Evolutionary conservation across 805 yeast species (phyloP).

Genomic region (Kuraishia ogatae): DNA sequence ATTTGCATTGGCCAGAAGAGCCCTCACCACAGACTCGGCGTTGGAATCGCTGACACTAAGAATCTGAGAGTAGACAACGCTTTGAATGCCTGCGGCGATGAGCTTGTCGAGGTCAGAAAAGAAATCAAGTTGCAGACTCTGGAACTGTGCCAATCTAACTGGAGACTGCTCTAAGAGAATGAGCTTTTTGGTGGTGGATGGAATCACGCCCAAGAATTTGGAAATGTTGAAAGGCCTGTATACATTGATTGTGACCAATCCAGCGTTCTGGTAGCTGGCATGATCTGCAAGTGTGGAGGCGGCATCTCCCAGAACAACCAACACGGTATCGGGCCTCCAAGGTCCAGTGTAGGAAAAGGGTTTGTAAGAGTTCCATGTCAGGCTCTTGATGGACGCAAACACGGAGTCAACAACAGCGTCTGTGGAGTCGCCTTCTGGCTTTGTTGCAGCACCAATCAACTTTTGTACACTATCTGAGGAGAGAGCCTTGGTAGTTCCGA

Average conservation of each 20-base stretch:
- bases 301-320: constrained; percentile 59
- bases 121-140: constrained; percentile 58
- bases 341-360: constrained; percentile 36
- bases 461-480: constrained; percentile 4
- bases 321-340: constrained; percentile 34
- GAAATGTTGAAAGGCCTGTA: constrained; percentile 67
- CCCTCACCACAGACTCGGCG: constrained; percentile 32
- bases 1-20: constrained; percentile 43
- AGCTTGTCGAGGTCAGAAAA: constrained; percentile 47
- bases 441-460: constrained; percentile 9
- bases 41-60: constrained; percentile 31
- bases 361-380: constrained; percentile 20
- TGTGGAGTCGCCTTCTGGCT: constrained; percentile 6
- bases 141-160: constrained; percentile 19
- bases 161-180: constrained; percentile 63
- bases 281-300: constrained; percentile 30
- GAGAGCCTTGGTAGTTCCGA: constrained; percentile 5
- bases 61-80: constrained; percentile 51
- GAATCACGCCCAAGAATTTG: constrained; percentile 41
- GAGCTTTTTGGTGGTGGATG: constrained; percentile 44
- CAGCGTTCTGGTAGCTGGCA: constrained; percentile 21
- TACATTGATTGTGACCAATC: constrained; percentile 49
- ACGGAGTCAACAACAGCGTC: constrained; percentile 23
- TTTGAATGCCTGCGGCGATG: constrained; percentile 36
- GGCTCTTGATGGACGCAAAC: constrained; percentile 20